Evolutionary conservation across 768 basidiomycete genomes (phyloP).

Genomic region (Fomitopsis pulvina): DNA sequence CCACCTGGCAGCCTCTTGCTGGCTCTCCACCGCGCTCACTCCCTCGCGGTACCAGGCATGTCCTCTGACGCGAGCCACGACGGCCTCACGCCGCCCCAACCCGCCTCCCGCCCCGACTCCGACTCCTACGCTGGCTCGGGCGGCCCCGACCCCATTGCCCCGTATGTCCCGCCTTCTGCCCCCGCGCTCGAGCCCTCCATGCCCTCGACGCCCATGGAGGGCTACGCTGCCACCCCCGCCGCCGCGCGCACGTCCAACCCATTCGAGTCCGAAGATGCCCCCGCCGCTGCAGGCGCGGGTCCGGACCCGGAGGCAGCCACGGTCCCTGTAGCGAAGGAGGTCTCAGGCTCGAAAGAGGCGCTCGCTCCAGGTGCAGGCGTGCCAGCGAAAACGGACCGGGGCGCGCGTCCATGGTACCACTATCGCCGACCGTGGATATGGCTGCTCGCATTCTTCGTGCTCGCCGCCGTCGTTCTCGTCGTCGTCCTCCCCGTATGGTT

Average conservation of each 20-base stretch:
- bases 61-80: no score
- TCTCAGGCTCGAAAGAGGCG: not conserved
- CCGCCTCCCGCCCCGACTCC: not conserved
- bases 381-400: not conserved
- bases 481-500: constrained; percentile 25
- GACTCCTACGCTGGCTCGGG: not conserved
- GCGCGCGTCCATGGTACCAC: constrained; percentile 11
- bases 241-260: not conserved
- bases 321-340: not conserved
- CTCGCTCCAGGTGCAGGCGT: not conserved
- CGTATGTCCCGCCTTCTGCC: not conserved
- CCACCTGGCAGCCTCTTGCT: no score
- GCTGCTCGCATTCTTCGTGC: constrained; percentile 7
- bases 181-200: not conserved
- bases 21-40: no score
- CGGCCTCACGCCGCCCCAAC: not conserved
- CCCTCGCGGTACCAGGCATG: no score
- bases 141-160: no score
- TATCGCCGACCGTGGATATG: constrained; percentile 17
- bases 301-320: not conserved
- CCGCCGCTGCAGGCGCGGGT: not conserved
- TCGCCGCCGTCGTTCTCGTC: constrained; percentile 20
- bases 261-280: not conserved
- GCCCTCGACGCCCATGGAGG: not conserved
- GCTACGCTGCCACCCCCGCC: not conserved